phyloP scores from a whole-genome alignment of 2,329 filamentous ascomycete species.

The Trichocomaceae sp. region DNA sequence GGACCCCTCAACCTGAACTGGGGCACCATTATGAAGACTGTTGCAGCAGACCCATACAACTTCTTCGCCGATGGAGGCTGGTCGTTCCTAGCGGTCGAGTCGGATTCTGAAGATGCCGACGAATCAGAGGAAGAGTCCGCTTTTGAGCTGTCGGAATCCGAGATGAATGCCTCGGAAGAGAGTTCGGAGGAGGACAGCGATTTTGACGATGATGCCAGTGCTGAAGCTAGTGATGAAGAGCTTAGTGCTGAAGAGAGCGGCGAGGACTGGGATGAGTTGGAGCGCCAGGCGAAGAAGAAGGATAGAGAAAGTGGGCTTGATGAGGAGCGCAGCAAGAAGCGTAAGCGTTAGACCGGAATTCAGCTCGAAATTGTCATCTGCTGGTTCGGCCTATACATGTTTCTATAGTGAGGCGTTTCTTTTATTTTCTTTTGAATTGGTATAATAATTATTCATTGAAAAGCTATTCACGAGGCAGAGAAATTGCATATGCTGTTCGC shows the following conservation, averaged over 20 bases:
- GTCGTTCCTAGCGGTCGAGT: conserved; percentile 83
- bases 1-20: conserved; percentile 97
- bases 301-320: conserved; percentile 50
- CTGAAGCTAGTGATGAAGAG: conserved; percentile 58
- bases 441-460: background rate
- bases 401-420: background rate
- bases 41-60: conserved; percentile 83
- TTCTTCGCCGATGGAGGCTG: conserved; percentile 96
- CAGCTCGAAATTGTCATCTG: background rate
- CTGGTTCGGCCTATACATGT: background rate
- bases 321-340: conserved; percentile 58
- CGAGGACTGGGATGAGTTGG: conserved; percentile 91
- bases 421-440: background rate
- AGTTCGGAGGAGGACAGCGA: conserved; percentile 84
- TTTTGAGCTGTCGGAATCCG: conserved; percentile 83
- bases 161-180: conserved; percentile 66
- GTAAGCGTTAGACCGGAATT: conserved; percentile 54
- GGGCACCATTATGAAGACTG: conserved; percentile 99
- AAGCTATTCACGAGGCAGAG: background rate
- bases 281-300: conserved; percentile 70
- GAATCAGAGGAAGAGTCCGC: conserved; percentile 82
- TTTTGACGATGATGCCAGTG: conserved; percentile 85
- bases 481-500: conserved; percentile 6
- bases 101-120: conserved; percentile 71
- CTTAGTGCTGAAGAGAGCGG: conserved; percentile 63